Evolutionary conservation across 805 yeast genomes (phyloP).

Genomic region (Saturnispora halmiae): DNA sequence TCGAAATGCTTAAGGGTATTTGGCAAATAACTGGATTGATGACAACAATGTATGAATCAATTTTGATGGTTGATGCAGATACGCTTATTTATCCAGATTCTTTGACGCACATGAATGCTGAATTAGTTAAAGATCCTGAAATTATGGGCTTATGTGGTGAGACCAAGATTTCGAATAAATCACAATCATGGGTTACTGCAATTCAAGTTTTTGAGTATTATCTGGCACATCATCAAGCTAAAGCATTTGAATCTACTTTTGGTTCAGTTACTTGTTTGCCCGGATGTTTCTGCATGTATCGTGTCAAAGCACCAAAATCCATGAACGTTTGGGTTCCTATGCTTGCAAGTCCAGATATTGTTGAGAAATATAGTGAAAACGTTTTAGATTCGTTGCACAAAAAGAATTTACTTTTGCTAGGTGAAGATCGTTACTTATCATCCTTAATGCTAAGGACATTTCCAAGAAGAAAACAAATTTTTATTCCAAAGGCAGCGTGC

Average conservation of each 20-base stretch:
- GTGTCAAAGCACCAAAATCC: slow-evolving; percentile 86
- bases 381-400: slow-evolving; percentile 75
- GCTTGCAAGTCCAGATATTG: slow-evolving; percentile 86
- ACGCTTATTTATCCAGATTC: slow-evolving; percentile 83
- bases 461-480: slow-evolving; percentile 81
- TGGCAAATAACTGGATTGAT: slow-evolving; percentile 81
- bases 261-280: slow-evolving; percentile 95
- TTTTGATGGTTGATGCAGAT: slow-evolving; percentile 92
- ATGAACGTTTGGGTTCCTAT: slow-evolving; percentile 85
- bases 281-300: slow-evolving; percentile 88
- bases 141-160: slow-evolving; percentile 95
- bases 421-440: slow-evolving; percentile 83
- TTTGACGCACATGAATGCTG: slow-evolving; percentile 81
- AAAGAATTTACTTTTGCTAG: slow-evolving; percentile 75
- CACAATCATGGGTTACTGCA: slow-evolving; percentile 80
- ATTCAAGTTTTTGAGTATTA: slow-evolving; percentile 92
- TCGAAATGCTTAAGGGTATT: slow-evolving; percentile 60
- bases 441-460: slow-evolving; percentile 81
- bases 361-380: slow-evolving; percentile 83
- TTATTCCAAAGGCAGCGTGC: slow-evolving; percentile 86
- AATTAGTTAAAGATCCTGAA: slow-evolving; percentile 76
- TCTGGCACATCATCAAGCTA: slow-evolving; percentile 89
- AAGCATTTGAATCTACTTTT: slow-evolving; percentile 90
- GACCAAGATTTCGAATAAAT: slow-evolving; percentile 80
- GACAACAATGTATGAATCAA: slow-evolving; percentile 73